Conservation (phyloP, 306 rosid genomes). For the Quercus cerris region DNA sequence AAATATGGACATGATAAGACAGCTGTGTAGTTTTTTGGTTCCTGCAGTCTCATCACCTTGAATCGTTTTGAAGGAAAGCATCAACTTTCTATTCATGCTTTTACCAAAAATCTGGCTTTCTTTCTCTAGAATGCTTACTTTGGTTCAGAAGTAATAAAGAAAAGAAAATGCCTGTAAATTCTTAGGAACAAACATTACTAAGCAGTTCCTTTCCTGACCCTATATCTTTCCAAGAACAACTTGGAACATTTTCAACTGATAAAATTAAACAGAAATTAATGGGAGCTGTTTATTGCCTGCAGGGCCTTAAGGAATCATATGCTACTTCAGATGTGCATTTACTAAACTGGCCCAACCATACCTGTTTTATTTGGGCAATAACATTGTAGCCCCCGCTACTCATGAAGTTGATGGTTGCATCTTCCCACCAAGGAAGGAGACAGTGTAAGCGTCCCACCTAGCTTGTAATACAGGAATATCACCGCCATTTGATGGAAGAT, state of each 20-base stretch:
- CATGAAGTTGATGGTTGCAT: slow-evolving; percentile 47
- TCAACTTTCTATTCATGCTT: not conserved
- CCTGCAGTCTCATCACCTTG: not conserved
- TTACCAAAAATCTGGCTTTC: not conserved
- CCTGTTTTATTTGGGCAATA: slow-evolving; percentile 39
- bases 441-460: slow-evolving; percentile 61
- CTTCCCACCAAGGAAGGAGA: slow-evolving; percentile 59
- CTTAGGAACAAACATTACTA: not conserved
- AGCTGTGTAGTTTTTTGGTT: not conserved
- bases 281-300: not conserved
- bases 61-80: too few species aligned
- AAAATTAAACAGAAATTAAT: not conserved
- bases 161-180: not conserved
- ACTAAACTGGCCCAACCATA: not conserved
- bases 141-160: not conserved
- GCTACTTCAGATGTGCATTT: not conserved
- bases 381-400: slow-evolving; percentile 54
- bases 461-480: slow-evolving; percentile 3
- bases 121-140: not conserved
- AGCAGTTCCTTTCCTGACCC: not conserved
- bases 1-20: not conserved
- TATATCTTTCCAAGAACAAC: not conserved
- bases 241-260: not conserved
- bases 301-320: not conserved
- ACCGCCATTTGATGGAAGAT: not conserved